phyloP scores from a whole-genome alignment of 345 rosid genomes.

The Corchorus olitorius region DNA sequence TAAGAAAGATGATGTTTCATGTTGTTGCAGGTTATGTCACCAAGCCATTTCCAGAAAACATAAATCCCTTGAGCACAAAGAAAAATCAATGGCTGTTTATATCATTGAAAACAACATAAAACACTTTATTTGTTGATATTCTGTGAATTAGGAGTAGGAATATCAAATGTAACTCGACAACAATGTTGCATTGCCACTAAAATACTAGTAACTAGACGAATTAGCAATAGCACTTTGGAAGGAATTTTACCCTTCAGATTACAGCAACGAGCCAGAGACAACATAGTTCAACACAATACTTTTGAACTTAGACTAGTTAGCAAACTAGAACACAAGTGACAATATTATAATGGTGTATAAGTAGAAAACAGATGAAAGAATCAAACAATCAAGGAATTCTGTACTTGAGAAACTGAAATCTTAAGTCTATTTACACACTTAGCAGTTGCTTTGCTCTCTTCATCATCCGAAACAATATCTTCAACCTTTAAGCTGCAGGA shows the following conservation, averaged over 20 bases:
- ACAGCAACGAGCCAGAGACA: conserved; percentile 23
- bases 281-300: conserved; percentile 54
- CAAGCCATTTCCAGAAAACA: neutral
- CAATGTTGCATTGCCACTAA: neutral
- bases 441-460: conserved; percentile 28
- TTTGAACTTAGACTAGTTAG: conserved; percentile 55
- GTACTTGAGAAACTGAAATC: neutral
- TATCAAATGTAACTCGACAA: neutral
- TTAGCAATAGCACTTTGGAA: neutral
- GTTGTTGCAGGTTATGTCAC: too few species aligned
- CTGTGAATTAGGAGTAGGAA: neutral
- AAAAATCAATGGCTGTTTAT: neutral
- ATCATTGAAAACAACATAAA: neutral
- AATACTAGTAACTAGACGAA: neutral
- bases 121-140: neutral
- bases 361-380: conserved; percentile 30
- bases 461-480: conserved; percentile 77
- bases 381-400: conserved; percentile 35
- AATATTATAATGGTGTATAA: neutral
- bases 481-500: conserved; percentile 63
- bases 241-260: neutral
- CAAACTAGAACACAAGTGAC: conserved; percentile 19
- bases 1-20: too few species aligned
- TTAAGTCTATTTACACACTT: conserved; percentile 2
- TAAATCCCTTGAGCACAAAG: neutral